These are phyloP conservation scores for Lepidium africanum DNA, from an alignment of 345 rosid genomes.

Conservation along the genomic window DNA sequence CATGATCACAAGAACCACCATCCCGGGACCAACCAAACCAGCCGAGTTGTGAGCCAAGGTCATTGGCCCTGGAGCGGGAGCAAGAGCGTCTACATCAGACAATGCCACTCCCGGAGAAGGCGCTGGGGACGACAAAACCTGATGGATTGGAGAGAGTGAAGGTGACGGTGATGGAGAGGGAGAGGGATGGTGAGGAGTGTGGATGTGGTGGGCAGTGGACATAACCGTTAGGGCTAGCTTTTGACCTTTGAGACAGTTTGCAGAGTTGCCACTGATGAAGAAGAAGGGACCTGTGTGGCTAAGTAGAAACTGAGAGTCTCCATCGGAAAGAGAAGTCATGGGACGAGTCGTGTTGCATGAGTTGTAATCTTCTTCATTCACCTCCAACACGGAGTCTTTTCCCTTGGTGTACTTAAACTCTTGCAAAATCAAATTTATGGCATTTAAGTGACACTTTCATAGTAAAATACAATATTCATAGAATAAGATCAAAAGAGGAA, in stretches of 20 bases:
- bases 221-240: constrained; percentile 52
- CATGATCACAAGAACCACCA: constrained; percentile 10
- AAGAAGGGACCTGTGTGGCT: constrained; percentile 53
- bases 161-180: background rate
- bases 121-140: constrained; percentile 7
- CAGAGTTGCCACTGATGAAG: constrained; percentile 53
- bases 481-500: background rate
- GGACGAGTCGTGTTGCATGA: constrained; percentile 59
- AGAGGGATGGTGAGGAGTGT: constrained; percentile 9
- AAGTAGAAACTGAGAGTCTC: constrained; percentile 43
- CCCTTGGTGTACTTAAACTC: constrained; percentile 28
- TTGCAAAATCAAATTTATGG: background rate
- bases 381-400: constrained; percentile 60
- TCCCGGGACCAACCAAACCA: background rate
- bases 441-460: background rate
- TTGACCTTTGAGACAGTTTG: constrained; percentile 56
- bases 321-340: constrained; percentile 43
- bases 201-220: constrained; percentile 24
- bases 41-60: constrained; percentile 14
- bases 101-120: constrained; percentile 12
- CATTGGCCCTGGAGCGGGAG: constrained; percentile 16
- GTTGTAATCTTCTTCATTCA: constrained; percentile 45
- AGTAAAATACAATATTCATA: background rate
- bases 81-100: constrained; percentile 1
- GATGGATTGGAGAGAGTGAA: background rate